These are phyloP conservation scores for Thinopyrum elongatum DNA, from an alignment of 176 grass and related monocot genomes.

Conservation along the genomic window DNA sequence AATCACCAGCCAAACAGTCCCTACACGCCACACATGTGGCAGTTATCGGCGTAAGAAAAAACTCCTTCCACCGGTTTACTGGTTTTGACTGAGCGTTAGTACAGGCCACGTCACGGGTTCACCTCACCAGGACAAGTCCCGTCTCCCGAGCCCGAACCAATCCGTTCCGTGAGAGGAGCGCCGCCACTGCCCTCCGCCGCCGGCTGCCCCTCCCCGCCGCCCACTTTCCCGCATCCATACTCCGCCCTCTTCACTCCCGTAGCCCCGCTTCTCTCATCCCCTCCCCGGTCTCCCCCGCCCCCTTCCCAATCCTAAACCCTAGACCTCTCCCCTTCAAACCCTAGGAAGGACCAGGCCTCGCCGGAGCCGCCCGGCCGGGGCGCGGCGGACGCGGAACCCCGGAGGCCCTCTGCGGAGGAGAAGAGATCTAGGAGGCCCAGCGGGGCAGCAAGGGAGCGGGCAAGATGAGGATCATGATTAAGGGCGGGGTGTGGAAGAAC, in stretches of 20 bases:
- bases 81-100: too few species aligned
- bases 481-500: conserved; percentile 92
- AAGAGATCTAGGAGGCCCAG: neutral
- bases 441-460: neutral
- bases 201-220: neutral
- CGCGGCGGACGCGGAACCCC: neutral
- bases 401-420: conserved; percentile 19
- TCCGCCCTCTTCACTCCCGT: too few species aligned
- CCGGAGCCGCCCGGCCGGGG: neutral
- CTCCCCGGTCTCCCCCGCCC: neutral
- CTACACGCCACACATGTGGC: too few species aligned
- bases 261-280: neutral
- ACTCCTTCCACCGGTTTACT: too few species aligned
- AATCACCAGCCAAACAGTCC: too few species aligned
- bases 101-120: too few species aligned
- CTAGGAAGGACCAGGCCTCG: conserved; percentile 11
- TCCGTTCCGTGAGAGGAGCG: neutral
- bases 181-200: neutral
- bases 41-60: too few species aligned
- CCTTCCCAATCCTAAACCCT: conserved; percentile 11
- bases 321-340: neutral
- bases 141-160: neutral
- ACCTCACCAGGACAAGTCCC: neutral
- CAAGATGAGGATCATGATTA: conserved; percentile 93
- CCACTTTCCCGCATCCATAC: neutral